A percentile compares a stretch with the other conserved stretches of the same genome.
Conservation (phyloP, 2,329 filamentous ascomycete genomes). For the Pseudogymnoascus sp. region DNA sequence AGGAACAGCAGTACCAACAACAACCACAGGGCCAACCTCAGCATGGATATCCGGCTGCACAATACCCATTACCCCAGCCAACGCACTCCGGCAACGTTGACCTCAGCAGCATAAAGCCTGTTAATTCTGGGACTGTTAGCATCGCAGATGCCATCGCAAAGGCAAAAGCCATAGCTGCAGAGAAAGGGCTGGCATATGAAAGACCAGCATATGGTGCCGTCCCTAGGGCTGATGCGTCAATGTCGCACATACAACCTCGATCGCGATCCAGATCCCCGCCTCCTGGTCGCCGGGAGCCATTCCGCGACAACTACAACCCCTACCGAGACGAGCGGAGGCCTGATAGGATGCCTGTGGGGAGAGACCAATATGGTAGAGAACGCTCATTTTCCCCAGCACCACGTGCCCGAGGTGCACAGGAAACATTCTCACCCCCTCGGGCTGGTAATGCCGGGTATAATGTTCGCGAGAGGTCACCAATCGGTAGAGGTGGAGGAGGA, state of each 20-base stretch:
- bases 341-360: conserved; percentile 45
- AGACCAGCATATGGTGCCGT: conserved; percentile 37
- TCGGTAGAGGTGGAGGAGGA: conserved; percentile 31
- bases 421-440: conserved; percentile 54
- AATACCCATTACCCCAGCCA: conserved; percentile 41
- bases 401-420: conserved; percentile 42
- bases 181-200: conserved; percentile 65
- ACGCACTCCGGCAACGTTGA: conserved; percentile 70
- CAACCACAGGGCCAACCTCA: conserved; percentile 33
- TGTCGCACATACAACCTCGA: conserved; percentile 49
- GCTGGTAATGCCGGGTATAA: conserved; percentile 33
- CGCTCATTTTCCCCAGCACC: conserved; percentile 63
- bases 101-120: conserved; percentile 69
- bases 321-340: conserved; percentile 80
- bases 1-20: conserved; percentile 29
- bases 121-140: conserved; percentile 72
- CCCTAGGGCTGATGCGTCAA: conserved; percentile 3
- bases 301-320: conserved; percentile 68
- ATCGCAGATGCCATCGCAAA: conserved; percentile 79
- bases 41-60: conserved; percentile 33
- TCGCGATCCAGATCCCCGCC: conserved; percentile 67
- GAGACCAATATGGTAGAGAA: conserved; percentile 55
- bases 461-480: conserved; percentile 50
- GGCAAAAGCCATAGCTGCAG: conserved; percentile 71
- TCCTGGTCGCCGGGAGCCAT: conserved; percentile 58